Evolutionary conservation across 345 rosid genomes (phyloP), one percentile per base, ranked within the genome.

Genomic region (Turnera subulata): DNA sequence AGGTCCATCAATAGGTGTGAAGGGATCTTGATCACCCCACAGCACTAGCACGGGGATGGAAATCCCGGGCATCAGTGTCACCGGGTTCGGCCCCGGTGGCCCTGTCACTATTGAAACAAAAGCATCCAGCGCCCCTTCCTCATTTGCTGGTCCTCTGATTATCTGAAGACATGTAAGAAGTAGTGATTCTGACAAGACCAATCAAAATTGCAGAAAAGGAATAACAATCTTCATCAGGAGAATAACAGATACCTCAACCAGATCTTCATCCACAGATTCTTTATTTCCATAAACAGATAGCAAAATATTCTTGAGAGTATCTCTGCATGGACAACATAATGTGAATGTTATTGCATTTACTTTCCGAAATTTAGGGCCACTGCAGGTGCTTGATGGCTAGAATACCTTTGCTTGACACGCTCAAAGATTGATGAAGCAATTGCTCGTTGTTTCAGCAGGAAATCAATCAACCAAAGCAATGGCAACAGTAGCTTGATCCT

Each of bases 51-150:
- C 78, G 20, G 92, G 96, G 57, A 75, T 46, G 6, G 53, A 56
- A 46, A 85, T 70, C 46, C 38, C 57, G 7, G 94, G 90, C 72
- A 91, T 82, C 68, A 88, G 65, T 35, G 71, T 62, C 43, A 81
- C 67, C 1, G 95, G 96, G 59, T 75, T 88, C 6, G 92, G 98
- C 58, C 98, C 96, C 0, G 98, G 88, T n/a, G 90, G 98, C n/a
- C 98, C 96, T 0, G 90, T 91, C 50, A 88, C 72, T 11, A 84
- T 88, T 9, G 85, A 88, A 32, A 91, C 80, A 66, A 91, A 88
- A 18, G 98, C 98, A 65, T 91, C 92, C 32, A 91, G 77, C 13
- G 98, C 95, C 35, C 95, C 95, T 46, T 84, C 96, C 2, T 77
- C 84, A 48, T 77, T 74, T 53, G 96, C 85, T 25, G 98, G 90